Percentiles rank a stretch among this genome's conserved stretches.
phyloP scores from a whole-genome alignment of 768 basidiomycete genomes.

The Boletus rex-veris region DNA sequence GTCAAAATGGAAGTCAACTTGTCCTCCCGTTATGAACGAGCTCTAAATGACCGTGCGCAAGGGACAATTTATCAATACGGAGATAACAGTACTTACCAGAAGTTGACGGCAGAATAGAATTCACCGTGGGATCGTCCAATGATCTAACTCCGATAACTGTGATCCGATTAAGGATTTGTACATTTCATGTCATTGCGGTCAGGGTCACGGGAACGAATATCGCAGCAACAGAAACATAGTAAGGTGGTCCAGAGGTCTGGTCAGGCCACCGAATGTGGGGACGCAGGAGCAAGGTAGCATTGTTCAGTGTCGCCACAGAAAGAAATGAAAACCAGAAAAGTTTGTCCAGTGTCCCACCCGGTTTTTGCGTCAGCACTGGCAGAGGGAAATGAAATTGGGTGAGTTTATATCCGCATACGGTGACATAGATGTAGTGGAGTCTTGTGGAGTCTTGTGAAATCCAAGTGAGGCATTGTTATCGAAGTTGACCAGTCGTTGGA shows the following conservation, averaged over 20 bases:
- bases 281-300: not conserved
- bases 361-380: too few species aligned
- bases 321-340: too few species aligned
- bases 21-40: conserved; percentile 15
- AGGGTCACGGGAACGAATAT: conserved; percentile 9
- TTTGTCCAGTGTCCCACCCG: too few species aligned
- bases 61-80: conserved; percentile 11
- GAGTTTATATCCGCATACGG: too few species aligned
- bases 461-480: too few species aligned
- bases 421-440: too few species aligned
- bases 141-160: conserved; percentile 22
- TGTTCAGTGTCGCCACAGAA: too few species aligned
- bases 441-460: too few species aligned
- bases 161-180: conserved; percentile 7
- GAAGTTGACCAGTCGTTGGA: too few species aligned
- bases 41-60: conserved; percentile 27
- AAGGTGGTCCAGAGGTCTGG: not conserved
- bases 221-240: not conserved
- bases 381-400: too few species aligned
- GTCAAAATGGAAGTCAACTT: conserved; percentile 13
- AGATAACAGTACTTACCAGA: conserved; percentile 5
- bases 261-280: not conserved
- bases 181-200: conserved; percentile 2
- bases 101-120: not conserved
- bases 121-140: conserved; percentile 5